These are phyloP conservation scores for Penicillium sp. DNA, from an alignment of 2,329 filamentous ascomycete genomes.

Conservation along the genomic window DNA sequence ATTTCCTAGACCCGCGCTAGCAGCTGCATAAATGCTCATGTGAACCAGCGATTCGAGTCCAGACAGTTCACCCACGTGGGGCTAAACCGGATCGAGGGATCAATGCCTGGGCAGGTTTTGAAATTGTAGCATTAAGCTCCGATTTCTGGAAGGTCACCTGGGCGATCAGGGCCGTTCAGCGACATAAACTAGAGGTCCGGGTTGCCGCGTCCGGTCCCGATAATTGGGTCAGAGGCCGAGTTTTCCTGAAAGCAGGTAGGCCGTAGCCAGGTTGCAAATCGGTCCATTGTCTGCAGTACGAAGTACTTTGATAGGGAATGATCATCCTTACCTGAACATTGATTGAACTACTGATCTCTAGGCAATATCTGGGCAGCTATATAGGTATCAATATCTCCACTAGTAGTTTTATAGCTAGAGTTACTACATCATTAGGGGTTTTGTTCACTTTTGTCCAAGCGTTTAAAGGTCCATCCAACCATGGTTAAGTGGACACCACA, in stretches of 20 bases:
- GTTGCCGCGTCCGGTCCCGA: neutral
- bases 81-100: neutral
- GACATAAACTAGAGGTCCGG: neutral
- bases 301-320: too few species aligned
- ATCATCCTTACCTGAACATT: neutral
- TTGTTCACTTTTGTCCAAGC: neutral
- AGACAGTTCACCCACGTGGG: neutral
- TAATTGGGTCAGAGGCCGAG: neutral
- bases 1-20: constrained; percentile 1
- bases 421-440: neutral
- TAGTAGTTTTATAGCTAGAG: neutral
- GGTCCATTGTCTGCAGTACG: neutral
- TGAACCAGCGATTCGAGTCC: neutral
- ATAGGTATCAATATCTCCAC: neutral
- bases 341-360: neutral
- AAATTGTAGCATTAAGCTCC: neutral
- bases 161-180: neutral
- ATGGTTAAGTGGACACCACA: neutral
- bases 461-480: neutral
- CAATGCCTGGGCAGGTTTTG: neutral
- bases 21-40: constrained; percentile 3
- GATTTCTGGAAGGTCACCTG: neutral
- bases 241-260: neutral
- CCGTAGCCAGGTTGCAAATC: neutral
- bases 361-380: neutral